A percentile compares a stretch with the other conserved stretches of the same genome.
Evolutionary conservation across 305 asterid genomes (phyloP).

Genomic region (Plantago lanceolata): DNA sequence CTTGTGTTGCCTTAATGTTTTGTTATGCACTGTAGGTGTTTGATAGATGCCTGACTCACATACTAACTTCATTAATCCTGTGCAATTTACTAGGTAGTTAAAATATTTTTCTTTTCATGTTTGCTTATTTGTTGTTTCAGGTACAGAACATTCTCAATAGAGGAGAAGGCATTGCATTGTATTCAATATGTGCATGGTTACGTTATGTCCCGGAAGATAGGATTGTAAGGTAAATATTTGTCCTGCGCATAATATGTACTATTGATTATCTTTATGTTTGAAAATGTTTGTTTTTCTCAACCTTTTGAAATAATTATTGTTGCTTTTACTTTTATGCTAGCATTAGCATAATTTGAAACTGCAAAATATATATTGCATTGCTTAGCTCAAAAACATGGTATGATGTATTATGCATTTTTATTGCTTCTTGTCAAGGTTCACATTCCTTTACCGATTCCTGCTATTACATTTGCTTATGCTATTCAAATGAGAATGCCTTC

Average conservation of each 20-base stretch:
- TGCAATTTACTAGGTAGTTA: no score
- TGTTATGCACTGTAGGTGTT: no score
- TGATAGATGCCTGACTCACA: no score
- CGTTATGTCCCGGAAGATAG: constrained; percentile 76
- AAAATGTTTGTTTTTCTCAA: neutral
- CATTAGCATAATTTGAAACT: constrained; percentile 90
- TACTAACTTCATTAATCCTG: no score
- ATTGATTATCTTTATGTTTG: constrained; percentile 7
- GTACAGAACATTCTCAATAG: constrained; percentile 79
- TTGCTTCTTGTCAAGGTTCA: constrained; percentile 18
- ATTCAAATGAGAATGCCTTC: constrained; percentile 22
- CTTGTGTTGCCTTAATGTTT: no score
- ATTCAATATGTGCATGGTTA: constrained; percentile 89
- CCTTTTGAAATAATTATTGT: neutral
- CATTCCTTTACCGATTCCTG: constrained; percentile 1
- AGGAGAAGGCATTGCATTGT: constrained; percentile 88
- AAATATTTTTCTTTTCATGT: constrained; percentile 9
- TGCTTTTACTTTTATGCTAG: neutral
- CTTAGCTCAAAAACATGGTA: constrained; percentile 96
- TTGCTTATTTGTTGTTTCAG: constrained; percentile 37
- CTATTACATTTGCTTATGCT: constrained; percentile 2
- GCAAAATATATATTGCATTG: constrained; percentile 90
- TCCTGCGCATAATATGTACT: constrained; percentile 12
- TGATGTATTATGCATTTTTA: constrained; percentile 19
- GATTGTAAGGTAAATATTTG: constrained; percentile 60